These are phyloP conservation scores for Epichloe sp. DNA, from an alignment of 2,329 filamentous ascomycete genomes.

Conservation along the genomic window DNA sequence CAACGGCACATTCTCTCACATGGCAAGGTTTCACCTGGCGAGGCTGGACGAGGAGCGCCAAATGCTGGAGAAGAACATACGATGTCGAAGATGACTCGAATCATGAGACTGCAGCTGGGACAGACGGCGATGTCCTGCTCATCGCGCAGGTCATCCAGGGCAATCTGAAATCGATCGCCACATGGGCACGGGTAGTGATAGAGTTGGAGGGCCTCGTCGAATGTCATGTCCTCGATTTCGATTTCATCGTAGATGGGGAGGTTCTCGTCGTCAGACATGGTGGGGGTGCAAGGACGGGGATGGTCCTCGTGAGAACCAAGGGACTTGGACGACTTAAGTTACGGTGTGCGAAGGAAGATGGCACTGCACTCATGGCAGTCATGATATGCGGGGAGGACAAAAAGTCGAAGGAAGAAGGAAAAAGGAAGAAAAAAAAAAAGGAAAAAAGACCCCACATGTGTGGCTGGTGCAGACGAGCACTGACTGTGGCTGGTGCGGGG, in stretches of 20 bases:
- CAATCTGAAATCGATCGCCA: slow-evolving; percentile 91
- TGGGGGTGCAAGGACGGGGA: background rate
- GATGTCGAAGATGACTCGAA: slow-evolving; percentile 80
- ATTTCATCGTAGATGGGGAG: slow-evolving; percentile 89
- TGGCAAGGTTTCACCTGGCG: background rate
- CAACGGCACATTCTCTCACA: background rate
- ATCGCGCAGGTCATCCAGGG: slow-evolving; percentile 70
- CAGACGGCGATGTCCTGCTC: slow-evolving; percentile 93
- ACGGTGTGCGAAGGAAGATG: too few relatives aligned
- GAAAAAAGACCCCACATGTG: slow-evolving; percentile 8
- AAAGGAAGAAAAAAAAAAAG: background rate
- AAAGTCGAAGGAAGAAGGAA: background rate
- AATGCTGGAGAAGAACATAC: slow-evolving; percentile 33
- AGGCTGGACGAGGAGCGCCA: too few relatives aligned
- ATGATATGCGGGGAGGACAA: background rate
- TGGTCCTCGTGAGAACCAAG: too few relatives aligned
- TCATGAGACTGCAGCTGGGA: slow-evolving; percentile 94
- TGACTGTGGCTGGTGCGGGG: background rate
- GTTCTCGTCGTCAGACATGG: slow-evolving; percentile 49
- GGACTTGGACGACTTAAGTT: too few relatives aligned
- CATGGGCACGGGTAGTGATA: slow-evolving; percentile 97
- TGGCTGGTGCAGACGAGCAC: background rate
- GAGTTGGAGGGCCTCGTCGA: slow-evolving; percentile 65
- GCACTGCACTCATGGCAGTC: too few relatives aligned
- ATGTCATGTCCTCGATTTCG: slow-evolving; percentile 98